phyloP scores from a whole-genome alignment of 148 eudicot species.

The Rhododendron simsii region DNA sequence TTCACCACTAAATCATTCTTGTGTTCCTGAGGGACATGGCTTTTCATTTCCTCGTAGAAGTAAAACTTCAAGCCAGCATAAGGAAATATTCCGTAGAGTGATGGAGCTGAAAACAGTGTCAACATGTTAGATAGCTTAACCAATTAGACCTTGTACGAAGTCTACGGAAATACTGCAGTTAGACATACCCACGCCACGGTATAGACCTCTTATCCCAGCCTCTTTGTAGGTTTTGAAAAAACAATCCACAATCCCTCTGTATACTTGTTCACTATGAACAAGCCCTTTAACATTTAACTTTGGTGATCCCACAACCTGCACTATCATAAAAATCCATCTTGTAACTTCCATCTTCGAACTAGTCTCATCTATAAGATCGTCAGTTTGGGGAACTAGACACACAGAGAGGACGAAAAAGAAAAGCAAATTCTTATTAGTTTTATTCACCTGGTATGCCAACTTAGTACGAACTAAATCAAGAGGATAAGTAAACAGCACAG shows the following conservation, averaged over 20 bases:
- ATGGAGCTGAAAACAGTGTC: slow-evolving; percentile 60
- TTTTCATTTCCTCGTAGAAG: slow-evolving; percentile 93
- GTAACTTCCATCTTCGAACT: background rate
- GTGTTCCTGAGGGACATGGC: slow-evolving; percentile 65
- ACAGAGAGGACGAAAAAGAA: background rate
- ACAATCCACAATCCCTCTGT: slow-evolving; percentile 79
- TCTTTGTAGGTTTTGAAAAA: slow-evolving; percentile 74
- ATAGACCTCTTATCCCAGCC: slow-evolving; percentile 79
- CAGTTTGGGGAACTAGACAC: background rate
- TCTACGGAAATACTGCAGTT: background rate
- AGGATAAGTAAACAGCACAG: slow-evolving; percentile 94
- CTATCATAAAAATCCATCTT: slow-evolving; percentile 13
- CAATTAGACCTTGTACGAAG: background rate
- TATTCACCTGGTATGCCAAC: slow-evolving; percentile 88
- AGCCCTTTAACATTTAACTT: slow-evolving; percentile 45
- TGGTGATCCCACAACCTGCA: slow-evolving; percentile 74
- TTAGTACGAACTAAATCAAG: slow-evolving; percentile 95
- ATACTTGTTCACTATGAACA: slow-evolving; percentile 50
- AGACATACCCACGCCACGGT: slow-evolving; percentile 87
- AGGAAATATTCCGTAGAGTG: slow-evolving; percentile 92
- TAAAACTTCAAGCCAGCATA: slow-evolving; percentile 93
- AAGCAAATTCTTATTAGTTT: background rate
- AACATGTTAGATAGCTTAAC: background rate
- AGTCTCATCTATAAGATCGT: background rate
- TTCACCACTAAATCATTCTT: slow-evolving; percentile 69